Evolutionary conservation across 768 basidiomycete species (phyloP).

Genomic region (Clathrus columnatus): DNA sequence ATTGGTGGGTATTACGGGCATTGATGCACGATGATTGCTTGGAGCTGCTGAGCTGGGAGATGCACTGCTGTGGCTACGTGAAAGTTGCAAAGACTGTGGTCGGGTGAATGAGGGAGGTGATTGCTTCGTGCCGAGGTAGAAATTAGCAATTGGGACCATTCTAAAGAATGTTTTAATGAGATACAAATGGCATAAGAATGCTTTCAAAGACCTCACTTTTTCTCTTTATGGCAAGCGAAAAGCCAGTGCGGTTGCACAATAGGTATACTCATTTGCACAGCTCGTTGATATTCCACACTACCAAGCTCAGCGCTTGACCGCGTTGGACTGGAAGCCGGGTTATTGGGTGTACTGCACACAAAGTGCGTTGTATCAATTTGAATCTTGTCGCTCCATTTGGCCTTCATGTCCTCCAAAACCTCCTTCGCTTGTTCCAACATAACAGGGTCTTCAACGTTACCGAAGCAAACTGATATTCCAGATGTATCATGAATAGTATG

Average conservation of each 20-base stretch:
- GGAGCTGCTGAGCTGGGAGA: constrained; percentile 24
- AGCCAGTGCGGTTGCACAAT: constrained; percentile 95
- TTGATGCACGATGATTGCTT: constrained; percentile 50
- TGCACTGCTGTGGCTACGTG: constrained; percentile 37
- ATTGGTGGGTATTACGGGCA: constrained; percentile 37
- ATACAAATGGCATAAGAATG: constrained; percentile 2
- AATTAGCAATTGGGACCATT: constrained; percentile 80
- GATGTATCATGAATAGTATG: constrained; percentile 95
- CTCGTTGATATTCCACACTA: constrained; percentile 89
- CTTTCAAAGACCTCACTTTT: constrained; percentile 47
- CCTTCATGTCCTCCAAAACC: constrained; percentile 78
- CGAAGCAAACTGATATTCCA: constrained; percentile 92
- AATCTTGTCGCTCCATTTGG: constrained; percentile 85
- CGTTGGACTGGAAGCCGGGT: constrained; percentile 43
- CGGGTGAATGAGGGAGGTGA: constrained; percentile 41
- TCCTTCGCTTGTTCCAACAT: constrained; percentile 74
- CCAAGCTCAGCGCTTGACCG: constrained; percentile 43
- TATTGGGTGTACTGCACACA: constrained; percentile 83
- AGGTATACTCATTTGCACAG: constrained; percentile 86
- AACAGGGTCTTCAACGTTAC: constrained; percentile 69
- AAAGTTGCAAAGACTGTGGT: constrained; percentile 71
- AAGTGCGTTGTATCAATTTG: constrained; percentile 99
- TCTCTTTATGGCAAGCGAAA: constrained; percentile 77
- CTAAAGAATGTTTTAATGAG: constrained; percentile 28
- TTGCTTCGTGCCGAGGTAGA: constrained; percentile 66